phyloP scores from a whole-genome alignment of 2,329 filamentous ascomycete genomes.

The Calonectria pteridis region DNA sequence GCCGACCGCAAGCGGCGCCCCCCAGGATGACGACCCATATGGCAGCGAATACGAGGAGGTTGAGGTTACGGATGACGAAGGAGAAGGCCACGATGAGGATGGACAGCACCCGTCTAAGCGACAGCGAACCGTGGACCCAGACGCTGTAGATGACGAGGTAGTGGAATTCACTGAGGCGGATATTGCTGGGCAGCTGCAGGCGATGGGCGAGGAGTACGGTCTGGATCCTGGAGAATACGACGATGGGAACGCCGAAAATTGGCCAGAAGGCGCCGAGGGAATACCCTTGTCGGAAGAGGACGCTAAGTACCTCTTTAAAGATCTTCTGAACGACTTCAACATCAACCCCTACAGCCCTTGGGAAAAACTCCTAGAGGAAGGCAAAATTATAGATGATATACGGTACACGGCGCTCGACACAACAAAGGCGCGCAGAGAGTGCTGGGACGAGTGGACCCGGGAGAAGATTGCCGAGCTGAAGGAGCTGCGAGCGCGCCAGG shows the following conservation, averaged over 20 bases:
- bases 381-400: constrained; percentile 83
- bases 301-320: constrained; percentile 82
- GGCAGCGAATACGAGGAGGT: constrained; percentile 84
- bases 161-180: constrained; percentile 95
- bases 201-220: constrained; percentile 89
- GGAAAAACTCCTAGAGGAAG: constrained; percentile 89
- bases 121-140: constrained; percentile 71
- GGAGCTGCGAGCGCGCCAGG: constrained; percentile 78
- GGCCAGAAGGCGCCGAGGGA: constrained; percentile 80
- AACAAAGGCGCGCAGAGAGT: constrained; percentile 84
- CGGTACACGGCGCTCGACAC: constrained; percentile 87
- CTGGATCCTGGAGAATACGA: constrained; percentile 83
- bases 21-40: constrained; percentile 45
- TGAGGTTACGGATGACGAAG: constrained; percentile 67
- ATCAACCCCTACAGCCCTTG: constrained; percentile 92
- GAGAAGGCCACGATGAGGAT: constrained; percentile 47
- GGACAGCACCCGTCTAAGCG: constrained; percentile 70
- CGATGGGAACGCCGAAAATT: constrained; percentile 70
- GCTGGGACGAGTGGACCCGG: constrained; percentile 86
- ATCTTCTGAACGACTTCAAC: constrained; percentile 84
- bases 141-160: constrained; percentile 61
- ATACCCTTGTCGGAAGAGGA: constrained; percentile 81
- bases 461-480: constrained; percentile 80
- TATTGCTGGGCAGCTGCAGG: constrained; percentile 90
- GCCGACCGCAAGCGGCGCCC: constrained; percentile 1